phyloP scores from a whole-genome alignment of 2,329 filamentous ascomycete species.

The Fusarium tanahbumbuense region DNA sequence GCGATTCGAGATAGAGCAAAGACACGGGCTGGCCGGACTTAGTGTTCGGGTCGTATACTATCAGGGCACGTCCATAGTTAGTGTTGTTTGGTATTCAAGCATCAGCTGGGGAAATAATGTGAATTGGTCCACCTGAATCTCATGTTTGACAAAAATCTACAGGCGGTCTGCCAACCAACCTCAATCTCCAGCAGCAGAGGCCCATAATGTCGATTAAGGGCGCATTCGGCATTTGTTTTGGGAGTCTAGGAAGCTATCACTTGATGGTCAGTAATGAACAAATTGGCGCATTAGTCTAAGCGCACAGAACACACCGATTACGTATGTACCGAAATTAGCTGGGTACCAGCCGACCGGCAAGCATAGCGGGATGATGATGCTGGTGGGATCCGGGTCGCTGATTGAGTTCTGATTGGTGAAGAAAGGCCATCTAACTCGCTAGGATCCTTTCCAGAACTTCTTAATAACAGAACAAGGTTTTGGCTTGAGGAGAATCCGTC shows the following conservation, averaged over 20 bases:
- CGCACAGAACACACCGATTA: slow-evolving; percentile 25
- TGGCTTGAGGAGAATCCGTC: slow-evolving; percentile 44
- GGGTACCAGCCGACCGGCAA: slow-evolving; percentile 38
- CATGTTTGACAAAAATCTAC: not conserved
- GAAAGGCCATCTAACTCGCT: slow-evolving; percentile 16
- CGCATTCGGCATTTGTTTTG: slow-evolving; percentile 23
- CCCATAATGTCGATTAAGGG: slow-evolving; percentile 4
- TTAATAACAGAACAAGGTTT: slow-evolving; percentile 42
- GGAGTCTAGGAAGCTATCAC: slow-evolving; percentile 6
- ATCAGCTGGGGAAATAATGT: slow-evolving; percentile 7
- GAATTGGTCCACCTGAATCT: not conserved
- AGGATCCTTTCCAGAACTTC: slow-evolving; percentile 44
- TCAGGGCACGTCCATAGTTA: slow-evolving; percentile 22
- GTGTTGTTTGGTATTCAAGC: slow-evolving; percentile 37
- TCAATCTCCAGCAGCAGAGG: not conserved
- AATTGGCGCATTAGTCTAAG: slow-evolving; percentile 27
- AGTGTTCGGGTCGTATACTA: not conserved
- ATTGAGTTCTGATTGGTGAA: slow-evolving; percentile 31
- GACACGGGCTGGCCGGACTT: slow-evolving; percentile 9
- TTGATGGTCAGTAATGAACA: slow-evolving; percentile 12
- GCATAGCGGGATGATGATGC: slow-evolving; percentile 38
- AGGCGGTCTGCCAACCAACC: not conserved
- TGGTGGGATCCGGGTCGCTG: slow-evolving; percentile 18
- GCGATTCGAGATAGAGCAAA: not conserved
- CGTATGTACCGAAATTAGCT: slow-evolving; percentile 37